Base-by-base conservation (phyloP, 2,329 filamentous ascomycete genomes). In the Dothistroma pini region DNA sequence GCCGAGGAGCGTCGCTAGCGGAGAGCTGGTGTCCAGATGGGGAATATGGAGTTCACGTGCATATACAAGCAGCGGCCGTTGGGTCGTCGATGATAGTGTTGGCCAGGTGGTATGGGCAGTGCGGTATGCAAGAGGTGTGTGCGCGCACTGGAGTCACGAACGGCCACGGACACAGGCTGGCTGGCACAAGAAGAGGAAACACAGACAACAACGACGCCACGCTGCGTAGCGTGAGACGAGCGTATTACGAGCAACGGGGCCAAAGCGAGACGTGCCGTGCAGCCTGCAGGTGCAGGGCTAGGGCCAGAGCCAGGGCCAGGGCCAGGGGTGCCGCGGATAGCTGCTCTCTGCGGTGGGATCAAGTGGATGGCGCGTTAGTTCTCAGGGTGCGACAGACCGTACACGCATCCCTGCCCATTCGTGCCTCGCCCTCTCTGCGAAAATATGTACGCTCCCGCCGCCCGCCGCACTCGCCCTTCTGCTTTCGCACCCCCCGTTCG, bases 1-100 rank as follows among this genome's bases (percentile, higher is more conserved):
- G 25, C 31, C 51, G 51, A 53, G 51, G 51, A 35, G 51, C 51
- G 25, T 53, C 51, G 51, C 51, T 53, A 53, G 51, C 51, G 51
- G 51, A 53, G 10, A 32, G 48, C 22, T 29, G 48, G 12, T 29
- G 48, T 31, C 22, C 48, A 12, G 25, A 32, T 29, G 6, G 10
- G 48, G 48, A 32, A 51, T 25, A 32, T 25, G 48, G 9, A 32
- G 29, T 51, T 29, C 48, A 25, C 48, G 48, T 51, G 41, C 41
- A 44, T 44, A 9, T 38, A 38, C 34, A 38, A 16, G 14, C 34
- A 4, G 34, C 34, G 9, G 34, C 10, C 3, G 14, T 2, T 7
- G 14, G 34, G 14, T 16, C 3, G 34, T 16, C 3, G 34, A 38
- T 7, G 9, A 16, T 7, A 38, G 4, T 29, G 25, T 29, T 29